Percentiles rank a stretch among this genome's conserved stretches.
Evolutionary conservation across 106 monocot genomes (phyloP).

Genomic region (Dioscorea dumetorum): DNA sequence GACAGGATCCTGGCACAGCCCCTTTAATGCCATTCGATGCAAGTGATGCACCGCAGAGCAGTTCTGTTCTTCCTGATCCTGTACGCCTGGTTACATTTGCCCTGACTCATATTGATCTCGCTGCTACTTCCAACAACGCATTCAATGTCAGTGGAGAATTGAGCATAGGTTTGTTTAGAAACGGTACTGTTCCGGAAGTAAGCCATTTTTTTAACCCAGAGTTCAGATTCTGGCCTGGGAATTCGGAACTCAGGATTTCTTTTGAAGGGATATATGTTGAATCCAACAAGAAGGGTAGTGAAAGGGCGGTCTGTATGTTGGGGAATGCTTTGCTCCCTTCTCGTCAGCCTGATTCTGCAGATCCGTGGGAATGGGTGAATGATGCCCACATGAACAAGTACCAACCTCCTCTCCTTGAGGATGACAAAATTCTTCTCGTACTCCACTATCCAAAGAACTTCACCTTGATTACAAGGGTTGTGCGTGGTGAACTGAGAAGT

Average conservation of each 20-base stretch:
- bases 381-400: not conserved
- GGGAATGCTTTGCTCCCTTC: constrained; percentile 43
- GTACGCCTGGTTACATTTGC: constrained; percentile 22
- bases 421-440: constrained; percentile 39
- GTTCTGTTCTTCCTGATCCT: constrained; percentile 16
- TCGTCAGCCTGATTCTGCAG: constrained; percentile 16
- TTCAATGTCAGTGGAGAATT: constrained; percentile 50
- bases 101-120: constrained; percentile 32
- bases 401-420: constrained; percentile 16
- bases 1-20: constrained; percentile 25
- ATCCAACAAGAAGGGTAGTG: constrained; percentile 28
- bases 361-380: constrained; percentile 32
- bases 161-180: constrained; percentile 26
- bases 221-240: constrained; percentile 38
- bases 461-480: constrained; percentile 36
- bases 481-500: constrained; percentile 45
- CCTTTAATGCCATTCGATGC: constrained; percentile 54
- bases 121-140: constrained; percentile 6
- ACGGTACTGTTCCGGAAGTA: constrained; percentile 14
- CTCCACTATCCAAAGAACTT: constrained; percentile 47
- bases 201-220: constrained; percentile 17
- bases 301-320: constrained; percentile 50
- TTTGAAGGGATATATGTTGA: constrained; percentile 66
- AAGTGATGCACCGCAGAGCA: constrained; percentile 6
- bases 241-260: constrained; percentile 27